phyloP scores from a whole-genome alignment of 495 filamentous ascomycete genomes.

The Neurospora sp. region DNA sequence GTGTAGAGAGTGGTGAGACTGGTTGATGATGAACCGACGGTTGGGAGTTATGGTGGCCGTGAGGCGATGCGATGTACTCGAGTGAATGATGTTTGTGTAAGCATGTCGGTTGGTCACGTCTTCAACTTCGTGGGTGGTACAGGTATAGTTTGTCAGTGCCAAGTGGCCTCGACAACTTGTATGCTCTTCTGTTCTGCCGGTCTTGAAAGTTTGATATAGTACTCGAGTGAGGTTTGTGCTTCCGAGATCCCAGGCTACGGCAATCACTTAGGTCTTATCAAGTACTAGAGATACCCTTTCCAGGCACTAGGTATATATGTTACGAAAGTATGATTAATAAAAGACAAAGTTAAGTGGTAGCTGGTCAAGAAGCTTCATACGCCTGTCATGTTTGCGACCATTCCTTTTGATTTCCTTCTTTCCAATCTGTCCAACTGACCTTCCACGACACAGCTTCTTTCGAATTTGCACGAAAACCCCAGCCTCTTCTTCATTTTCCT shows the following conservation, averaged over 20 bases:
- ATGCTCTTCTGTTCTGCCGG: background rate
- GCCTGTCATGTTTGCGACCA: background rate
- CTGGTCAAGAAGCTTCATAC: background rate
- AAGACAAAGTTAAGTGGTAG: background rate
- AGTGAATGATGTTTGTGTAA: background rate
- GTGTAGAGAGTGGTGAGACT: no score
- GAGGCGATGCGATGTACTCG: background rate
- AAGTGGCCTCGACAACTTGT: background rate
- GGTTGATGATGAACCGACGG: background rate
- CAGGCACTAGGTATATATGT: background rate
- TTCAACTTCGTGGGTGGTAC: background rate
- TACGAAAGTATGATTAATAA: background rate
- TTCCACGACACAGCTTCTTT: no score
- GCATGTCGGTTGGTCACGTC: background rate
- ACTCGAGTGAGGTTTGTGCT: background rate
- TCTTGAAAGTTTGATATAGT: background rate
- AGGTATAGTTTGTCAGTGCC: background rate
- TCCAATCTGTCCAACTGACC: no score
- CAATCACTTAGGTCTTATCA: background rate
- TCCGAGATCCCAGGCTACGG: background rate
- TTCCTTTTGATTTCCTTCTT: background rate
- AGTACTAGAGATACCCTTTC: background rate
- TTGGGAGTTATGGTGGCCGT: no score
- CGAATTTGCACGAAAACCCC: no score
- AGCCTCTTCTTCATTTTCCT: no score